A percentile compares a stretch with the other conserved stretches of the same genome.
Conservation (phyloP, 805 yeast species). For the Clavispora asparagi region DNA sequence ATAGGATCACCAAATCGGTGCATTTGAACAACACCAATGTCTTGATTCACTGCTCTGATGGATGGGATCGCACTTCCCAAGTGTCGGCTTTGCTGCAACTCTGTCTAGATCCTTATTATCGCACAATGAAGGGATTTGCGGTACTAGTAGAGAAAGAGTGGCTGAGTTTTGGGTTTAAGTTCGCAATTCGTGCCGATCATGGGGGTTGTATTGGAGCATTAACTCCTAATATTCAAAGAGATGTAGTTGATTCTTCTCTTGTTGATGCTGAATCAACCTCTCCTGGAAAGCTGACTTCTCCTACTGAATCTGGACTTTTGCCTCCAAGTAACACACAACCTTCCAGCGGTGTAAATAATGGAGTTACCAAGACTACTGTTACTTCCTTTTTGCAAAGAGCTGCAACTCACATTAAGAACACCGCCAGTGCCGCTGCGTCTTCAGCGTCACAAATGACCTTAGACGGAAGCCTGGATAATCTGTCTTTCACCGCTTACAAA, state of each 20-base stretch:
- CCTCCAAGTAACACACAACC: neutral
- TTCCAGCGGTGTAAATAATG: neutral
- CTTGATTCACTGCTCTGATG: slow-evolving; percentile 92
- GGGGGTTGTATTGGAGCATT: slow-evolving; percentile 46
- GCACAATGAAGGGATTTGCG: slow-evolving; percentile 86
- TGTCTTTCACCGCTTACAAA: slow-evolving; percentile 25
- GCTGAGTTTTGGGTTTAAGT: slow-evolving; percentile 91
- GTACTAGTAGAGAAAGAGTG: slow-evolving; percentile 88
- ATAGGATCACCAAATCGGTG: slow-evolving; percentile 73
- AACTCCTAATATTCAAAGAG: slow-evolving; percentile 13
- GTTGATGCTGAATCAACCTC: slow-evolving; percentile 10
- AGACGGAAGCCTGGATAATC: slow-evolving; percentile 2
- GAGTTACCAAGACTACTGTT: slow-evolving; percentile 21
- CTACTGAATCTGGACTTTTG: neutral
- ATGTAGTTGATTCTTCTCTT: neutral
- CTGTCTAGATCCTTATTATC: slow-evolving; percentile 83
- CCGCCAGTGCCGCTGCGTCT: slow-evolving; percentile 26
- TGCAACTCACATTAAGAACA: slow-evolving; percentile 35
- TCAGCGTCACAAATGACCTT: slow-evolving; percentile 9
- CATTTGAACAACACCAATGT: slow-evolving; percentile 79
- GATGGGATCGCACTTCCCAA: slow-evolving; percentile 97
- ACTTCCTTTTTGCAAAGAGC: slow-evolving; percentile 35
- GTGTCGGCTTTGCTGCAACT: slow-evolving; percentile 77
- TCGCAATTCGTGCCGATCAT: slow-evolving; percentile 78
- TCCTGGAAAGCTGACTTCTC: neutral